Base-by-base conservation (phyloP, 495 filamentous ascomycete genomes). In the Penicillium argentinense region DNA sequence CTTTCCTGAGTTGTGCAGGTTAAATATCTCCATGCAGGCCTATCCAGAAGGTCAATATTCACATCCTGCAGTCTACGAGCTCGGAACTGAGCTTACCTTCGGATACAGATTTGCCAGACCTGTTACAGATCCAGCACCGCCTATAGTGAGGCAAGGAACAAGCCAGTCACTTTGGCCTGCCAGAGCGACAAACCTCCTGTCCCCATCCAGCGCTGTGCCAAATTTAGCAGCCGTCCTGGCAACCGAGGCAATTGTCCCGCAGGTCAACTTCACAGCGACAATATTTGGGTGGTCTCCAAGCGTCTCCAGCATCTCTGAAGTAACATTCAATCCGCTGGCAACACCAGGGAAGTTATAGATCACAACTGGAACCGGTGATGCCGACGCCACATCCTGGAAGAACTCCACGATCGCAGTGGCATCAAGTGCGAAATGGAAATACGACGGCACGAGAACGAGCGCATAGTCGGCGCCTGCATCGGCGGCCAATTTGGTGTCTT, bases 281-380 rank as follows among this genome's bases (percentile, higher is more conserved):
- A 49, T 49, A 27, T 42, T 49, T 6, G 45, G 45, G 25, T 49
- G 45, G 9, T 49, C 45, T 3, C 45, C 45, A 2, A 49, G 38
- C 3, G 45, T 42, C 28, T 49, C 37, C 16, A 49, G 42, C 48
- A 40, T 51, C 28, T 51, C 41, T 11, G 40, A 44, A 9, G 40
- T 43, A 7, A 91, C 80, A 62, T 91, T 86, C 53, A 89, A 71
- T n/a, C 88, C 87, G 26, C 73, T 68, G 25, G 82, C 82, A 5
- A 85, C 88, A 16, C 78, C 84, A 8, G 88, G 88, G 63, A 82
- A 93, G 70, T 91, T 93, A 73, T 93, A 93, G 55, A 91, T 88
- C 45, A 91, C 68, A 54, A 93, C 75, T 6, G 88, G 88, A 46
- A 93, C 79, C 7, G 86, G 86, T 4, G 84, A 87, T 13, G 74